phyloP scores from a whole-genome alignment of 2,329 filamentous ascomycete species.

The Fusarium pseudocircinatum region DNA sequence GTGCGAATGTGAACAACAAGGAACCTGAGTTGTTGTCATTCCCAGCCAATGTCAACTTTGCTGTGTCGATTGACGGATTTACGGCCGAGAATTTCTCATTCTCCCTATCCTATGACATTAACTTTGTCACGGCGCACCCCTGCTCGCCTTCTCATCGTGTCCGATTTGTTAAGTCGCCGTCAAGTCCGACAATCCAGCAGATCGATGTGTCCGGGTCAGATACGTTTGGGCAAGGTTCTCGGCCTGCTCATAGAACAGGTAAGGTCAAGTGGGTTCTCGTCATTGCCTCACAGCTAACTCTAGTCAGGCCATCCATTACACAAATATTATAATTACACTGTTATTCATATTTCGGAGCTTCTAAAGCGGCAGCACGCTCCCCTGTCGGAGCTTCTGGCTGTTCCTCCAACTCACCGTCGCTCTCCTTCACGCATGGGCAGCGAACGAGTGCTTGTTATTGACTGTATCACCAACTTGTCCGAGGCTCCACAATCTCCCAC shows the following conservation, averaged over 20 bases:
- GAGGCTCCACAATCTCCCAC: slow-evolving; percentile 61
- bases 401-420: slow-evolving; percentile 46
- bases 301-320: slow-evolving; percentile 68
- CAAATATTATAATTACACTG: slow-evolving; percentile 69
- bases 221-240: slow-evolving; percentile 55
- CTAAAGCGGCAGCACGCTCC: slow-evolving; percentile 57
- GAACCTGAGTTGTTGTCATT: slow-evolving; percentile 48
- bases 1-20: slow-evolving; percentile 22
- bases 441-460: slow-evolving; percentile 65
- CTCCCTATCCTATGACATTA: slow-evolving; percentile 65
- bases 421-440: slow-evolving; percentile 39
- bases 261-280: slow-evolving; percentile 22
- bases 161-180: slow-evolving; percentile 67
- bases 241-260: slow-evolving; percentile 60
- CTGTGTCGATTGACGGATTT: slow-evolving; percentile 51
- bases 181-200: slow-evolving; percentile 68
- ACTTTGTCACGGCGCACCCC: slow-evolving; percentile 73
- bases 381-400: slow-evolving; percentile 58
- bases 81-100: slow-evolving; percentile 55
- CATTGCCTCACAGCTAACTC: slow-evolving; percentile 20
- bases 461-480: slow-evolving; percentile 67
- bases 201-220: slow-evolving; percentile 61
- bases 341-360: slow-evolving; percentile 67
- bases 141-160: slow-evolving; percentile 68
- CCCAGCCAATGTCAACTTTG: slow-evolving; percentile 50